phyloP scores from a whole-genome alignment of 495 filamentous ascomycete species.

The Penicillium diatomitis region DNA sequence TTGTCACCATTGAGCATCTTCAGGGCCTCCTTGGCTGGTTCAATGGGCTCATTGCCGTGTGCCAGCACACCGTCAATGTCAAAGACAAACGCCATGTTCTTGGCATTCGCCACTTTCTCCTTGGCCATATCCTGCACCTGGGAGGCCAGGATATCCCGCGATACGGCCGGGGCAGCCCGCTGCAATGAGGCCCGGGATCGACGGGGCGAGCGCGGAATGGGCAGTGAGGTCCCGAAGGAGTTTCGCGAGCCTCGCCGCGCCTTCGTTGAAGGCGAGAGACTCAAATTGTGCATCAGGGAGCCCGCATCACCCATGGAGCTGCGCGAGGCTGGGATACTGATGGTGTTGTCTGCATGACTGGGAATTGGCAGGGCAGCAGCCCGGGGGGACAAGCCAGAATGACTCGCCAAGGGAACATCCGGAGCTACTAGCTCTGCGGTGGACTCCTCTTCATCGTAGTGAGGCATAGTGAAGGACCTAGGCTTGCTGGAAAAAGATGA shows the following conservation, averaged over 20 bases:
- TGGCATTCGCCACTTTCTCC: constrained; percentile 55
- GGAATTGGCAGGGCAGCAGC: constrained; percentile 38
- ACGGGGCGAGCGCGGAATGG: constrained; percentile 65
- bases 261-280: constrained; percentile 54
- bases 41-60: constrained; percentile 69
- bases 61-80: constrained; percentile 89
- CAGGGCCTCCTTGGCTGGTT: constrained; percentile 76
- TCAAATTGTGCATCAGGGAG: constrained; percentile 66
- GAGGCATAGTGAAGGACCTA: constrained; percentile 24
- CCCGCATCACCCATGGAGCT: constrained; percentile 61
- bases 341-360: constrained; percentile 39
- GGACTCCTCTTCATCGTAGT: constrained; percentile 52
- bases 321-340: constrained; percentile 64
- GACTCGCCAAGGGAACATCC: constrained; percentile 11
- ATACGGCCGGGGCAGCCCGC: constrained; percentile 36
- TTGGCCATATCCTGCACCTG: constrained; percentile 64
- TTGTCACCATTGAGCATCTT: constrained; percentile 80
- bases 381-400: neutral
- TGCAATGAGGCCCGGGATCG: constrained; percentile 55
- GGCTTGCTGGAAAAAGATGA: neutral
- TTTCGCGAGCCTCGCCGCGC: constrained; percentile 63
- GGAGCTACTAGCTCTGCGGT: constrained; percentile 24
- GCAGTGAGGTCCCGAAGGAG: constrained; percentile 69
- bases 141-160: constrained; percentile 61
- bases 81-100: constrained; percentile 79